Evolutionary conservation across 257 asterid genomes (phyloP).

Genomic region (Solanum chaucha): DNA sequence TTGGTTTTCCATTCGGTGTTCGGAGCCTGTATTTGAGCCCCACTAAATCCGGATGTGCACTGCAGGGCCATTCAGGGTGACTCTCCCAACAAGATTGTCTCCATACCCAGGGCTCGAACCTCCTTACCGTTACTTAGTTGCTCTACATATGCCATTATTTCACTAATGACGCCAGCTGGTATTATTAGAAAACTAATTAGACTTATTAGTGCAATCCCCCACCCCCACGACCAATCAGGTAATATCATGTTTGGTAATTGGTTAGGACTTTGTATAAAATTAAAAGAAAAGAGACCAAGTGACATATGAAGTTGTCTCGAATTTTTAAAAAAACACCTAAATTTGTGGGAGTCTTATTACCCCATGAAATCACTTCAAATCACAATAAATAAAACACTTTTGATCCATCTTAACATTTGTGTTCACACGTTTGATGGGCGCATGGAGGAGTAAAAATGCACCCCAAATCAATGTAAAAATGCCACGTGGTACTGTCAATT

Average conservation of each 20-base stretch:
- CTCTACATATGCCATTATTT: not conserved
- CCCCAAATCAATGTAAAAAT: not conserved
- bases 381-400: not conserved
- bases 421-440: not conserved
- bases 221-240: not conserved
- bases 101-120: not conserved
- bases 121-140: too few relatives aligned
- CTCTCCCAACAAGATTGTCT: too few relatives aligned
- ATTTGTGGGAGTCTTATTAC: not conserved
- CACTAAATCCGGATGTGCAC: not conserved
- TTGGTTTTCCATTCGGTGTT: not conserved
- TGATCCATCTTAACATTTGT: not conserved
- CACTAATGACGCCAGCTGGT: not conserved
- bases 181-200: not conserved
- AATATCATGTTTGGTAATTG: not conserved
- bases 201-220: not conserved
- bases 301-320: too few relatives aligned
- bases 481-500: not conserved
- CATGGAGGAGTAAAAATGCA: not conserved
- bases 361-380: too few relatives aligned
- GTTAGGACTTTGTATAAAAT: too few relatives aligned
- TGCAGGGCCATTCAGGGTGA: too few relatives aligned
- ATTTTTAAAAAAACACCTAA: rapidly evolving
- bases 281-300: too few relatives aligned
- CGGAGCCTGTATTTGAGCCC: not conserved